These are phyloP conservation scores for Didymella segeticola DNA, from an alignment of 2,329 filamentous ascomycete genomes.

Conservation along the genomic window DNA sequence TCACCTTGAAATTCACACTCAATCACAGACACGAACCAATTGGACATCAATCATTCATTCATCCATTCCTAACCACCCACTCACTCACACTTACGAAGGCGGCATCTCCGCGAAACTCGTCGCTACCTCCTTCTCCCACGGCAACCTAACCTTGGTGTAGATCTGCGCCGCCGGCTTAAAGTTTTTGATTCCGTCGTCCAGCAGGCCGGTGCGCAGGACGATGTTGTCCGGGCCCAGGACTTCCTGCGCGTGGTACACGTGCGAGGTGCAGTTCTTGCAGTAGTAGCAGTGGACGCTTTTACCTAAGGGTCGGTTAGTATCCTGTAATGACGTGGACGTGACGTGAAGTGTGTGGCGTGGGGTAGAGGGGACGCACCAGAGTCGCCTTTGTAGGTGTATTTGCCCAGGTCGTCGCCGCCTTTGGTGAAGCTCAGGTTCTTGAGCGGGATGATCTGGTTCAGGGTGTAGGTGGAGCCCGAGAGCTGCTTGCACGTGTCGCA, in stretches of 20 bases:
- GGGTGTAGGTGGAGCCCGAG: constrained; percentile 58
- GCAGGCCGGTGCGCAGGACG: constrained; percentile 59
- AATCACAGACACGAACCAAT: no score
- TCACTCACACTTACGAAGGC: constrained; percentile 32
- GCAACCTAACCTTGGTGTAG: constrained; percentile 59
- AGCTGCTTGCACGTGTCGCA: constrained; percentile 65
- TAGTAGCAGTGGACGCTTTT: constrained; percentile 65
- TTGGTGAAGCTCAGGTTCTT: constrained; percentile 60
- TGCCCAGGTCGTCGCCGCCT: constrained; percentile 54
- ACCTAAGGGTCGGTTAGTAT: constrained; percentile 43
- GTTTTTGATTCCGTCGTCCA: constrained; percentile 54
- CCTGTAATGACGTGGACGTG: no score
- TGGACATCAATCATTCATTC: no score
- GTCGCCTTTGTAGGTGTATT: constrained; percentile 64
- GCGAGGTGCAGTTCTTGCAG: constrained; percentile 63
- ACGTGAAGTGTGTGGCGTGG: not conserved
- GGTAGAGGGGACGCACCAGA: constrained; percentile 49
- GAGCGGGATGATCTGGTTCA: constrained; percentile 62
- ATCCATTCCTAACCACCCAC: no score
- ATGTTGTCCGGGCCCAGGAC: constrained; percentile 59
- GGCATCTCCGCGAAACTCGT: constrained; percentile 51
- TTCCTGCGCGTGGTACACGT: constrained; percentile 64
- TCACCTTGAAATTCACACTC: not conserved
- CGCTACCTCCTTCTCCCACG: constrained; percentile 60
- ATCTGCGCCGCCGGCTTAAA: constrained; percentile 62